Conservation (phyloP, 495 filamentous ascomycete species). For the Penicillium steckii region DNA sequence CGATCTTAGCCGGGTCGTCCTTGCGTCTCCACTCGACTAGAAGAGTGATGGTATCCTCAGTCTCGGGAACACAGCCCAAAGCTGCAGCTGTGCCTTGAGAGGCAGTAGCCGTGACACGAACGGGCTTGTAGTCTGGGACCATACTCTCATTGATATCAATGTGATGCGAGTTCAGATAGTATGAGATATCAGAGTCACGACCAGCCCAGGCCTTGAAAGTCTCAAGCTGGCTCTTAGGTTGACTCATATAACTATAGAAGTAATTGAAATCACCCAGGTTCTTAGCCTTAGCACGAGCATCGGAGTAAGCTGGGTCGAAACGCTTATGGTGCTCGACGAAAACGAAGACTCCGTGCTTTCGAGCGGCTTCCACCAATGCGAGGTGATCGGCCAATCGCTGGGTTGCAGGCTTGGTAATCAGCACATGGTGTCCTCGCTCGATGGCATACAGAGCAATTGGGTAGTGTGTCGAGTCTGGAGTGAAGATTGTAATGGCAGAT, state of each 20-base stretch:
- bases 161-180: slow-evolving; percentile 94
- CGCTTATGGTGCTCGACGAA: slow-evolving; percentile 97
- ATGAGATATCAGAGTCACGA: slow-evolving; percentile 85
- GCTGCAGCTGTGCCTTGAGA: slow-evolving; percentile 67
- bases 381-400: slow-evolving; percentile 79
- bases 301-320: slow-evolving; percentile 87
- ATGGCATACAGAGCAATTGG: slow-evolving; percentile 95
- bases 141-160: slow-evolving; percentile 88
- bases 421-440: slow-evolving; percentile 78
- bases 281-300: slow-evolving; percentile 71
- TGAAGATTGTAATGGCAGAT: slow-evolving; percentile 95
- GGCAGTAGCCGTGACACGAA: slow-evolving; percentile 75
- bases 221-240: slow-evolving; percentile 89
- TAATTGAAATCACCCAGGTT: slow-evolving; percentile 91
- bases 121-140: slow-evolving; percentile 77
- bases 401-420: slow-evolving; percentile 94
- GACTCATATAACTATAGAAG: slow-evolving; percentile 96
- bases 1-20: slow-evolving; percentile 60
- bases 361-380: slow-evolving; percentile 65
- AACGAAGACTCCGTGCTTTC: slow-evolving; percentile 79
- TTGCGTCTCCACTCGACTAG: slow-evolving; percentile 84
- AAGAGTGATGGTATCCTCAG: slow-evolving; percentile 91
- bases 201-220: slow-evolving; percentile 98
- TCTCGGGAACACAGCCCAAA: slow-evolving; percentile 73
- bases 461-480: slow-evolving; percentile 89